Base-by-base conservation (phyloP, 1,284 basidiomycete genomes). In the Ustilago tritici region DNA sequence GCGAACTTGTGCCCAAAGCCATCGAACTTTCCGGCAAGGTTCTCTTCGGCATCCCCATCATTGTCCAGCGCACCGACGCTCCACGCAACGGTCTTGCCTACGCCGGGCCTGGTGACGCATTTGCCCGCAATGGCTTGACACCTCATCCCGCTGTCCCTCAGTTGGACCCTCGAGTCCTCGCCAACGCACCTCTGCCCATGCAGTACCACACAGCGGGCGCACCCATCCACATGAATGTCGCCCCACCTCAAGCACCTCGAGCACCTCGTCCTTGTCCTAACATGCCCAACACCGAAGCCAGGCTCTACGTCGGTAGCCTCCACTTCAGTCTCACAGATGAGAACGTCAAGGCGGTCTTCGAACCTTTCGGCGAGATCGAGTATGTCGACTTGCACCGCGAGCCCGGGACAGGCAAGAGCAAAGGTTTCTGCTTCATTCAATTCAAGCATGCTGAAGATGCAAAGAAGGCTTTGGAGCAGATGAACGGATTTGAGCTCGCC, bases 361-460 rank as follows among this genome's bases (percentile, higher is more conserved):
- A 96, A 86, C 95, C 96, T 4, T 99, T 99, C 87, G 96, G 96
- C 80, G 93, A 94, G 87, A 90, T 99, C 79, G 95, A 96, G 87
- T 96, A 96, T 88, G 95, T 99, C 85, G 96, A 99, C 89, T 90
- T 99, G 84, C 96, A 98, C 87, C 91, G 92, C 83, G 95, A 98
- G 87, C 92, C 93, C 8, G 86, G 80, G 88, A 95, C 94, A 47
- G 95, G 95, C 50, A 92, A 94, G 83, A 95, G 94, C 88, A 98
- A 98, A 87, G 97, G 97, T 43, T 98, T 97, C 86, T 95, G 94
- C 34, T 99, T 99, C 86, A 93, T 99, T 50, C 97, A 99, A 92
- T 83, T 95, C 87, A 93, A 94, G 84, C 90, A 93, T 56, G 88
- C 91, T 17, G 92, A 95, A 83, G 93, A 98, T 85, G 96, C 97